Percentiles rank a stretch among this genome's conserved stretches.
Evolutionary conservation across 345 rosid species (phyloP).

Genomic region (Eucalyptus erythrocorys): DNA sequence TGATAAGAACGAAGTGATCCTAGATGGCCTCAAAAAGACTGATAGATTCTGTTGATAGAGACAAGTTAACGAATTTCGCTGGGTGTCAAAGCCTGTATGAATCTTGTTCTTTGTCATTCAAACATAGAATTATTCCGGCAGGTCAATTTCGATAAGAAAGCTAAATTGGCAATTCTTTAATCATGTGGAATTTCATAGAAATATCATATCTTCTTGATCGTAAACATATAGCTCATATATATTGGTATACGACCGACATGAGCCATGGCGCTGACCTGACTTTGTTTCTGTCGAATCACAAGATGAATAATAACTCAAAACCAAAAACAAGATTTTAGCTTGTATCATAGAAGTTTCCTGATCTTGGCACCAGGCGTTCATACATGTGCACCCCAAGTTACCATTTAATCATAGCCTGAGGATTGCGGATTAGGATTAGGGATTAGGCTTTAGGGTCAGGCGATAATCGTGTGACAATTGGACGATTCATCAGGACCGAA

Average conservation of each 20-base stretch:
- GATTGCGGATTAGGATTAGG: neutral
- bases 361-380: neutral
- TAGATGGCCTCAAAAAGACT: neutral
- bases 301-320: neutral
- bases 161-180: neutral
- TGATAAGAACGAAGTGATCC: neutral
- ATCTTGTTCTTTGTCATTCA: neutral
- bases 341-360: neutral
- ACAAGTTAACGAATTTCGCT: neutral
- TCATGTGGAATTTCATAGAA: neutral
- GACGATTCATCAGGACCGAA: neutral
- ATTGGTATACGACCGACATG: rapidly evolving
- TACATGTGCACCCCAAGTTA: neutral
- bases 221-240: neutral
- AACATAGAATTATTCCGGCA: neutral
- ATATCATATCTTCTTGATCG: neutral
- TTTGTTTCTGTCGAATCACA: neutral
- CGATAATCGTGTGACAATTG: neutral
- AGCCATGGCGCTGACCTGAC: neutral
- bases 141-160: neutral
- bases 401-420: neutral
- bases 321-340: neutral
- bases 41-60: neutral
- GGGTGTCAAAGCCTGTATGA: neutral
- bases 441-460: neutral